Conservation (phyloP, 352 stramenopile species). For the Pythium brachiatum region DNA sequence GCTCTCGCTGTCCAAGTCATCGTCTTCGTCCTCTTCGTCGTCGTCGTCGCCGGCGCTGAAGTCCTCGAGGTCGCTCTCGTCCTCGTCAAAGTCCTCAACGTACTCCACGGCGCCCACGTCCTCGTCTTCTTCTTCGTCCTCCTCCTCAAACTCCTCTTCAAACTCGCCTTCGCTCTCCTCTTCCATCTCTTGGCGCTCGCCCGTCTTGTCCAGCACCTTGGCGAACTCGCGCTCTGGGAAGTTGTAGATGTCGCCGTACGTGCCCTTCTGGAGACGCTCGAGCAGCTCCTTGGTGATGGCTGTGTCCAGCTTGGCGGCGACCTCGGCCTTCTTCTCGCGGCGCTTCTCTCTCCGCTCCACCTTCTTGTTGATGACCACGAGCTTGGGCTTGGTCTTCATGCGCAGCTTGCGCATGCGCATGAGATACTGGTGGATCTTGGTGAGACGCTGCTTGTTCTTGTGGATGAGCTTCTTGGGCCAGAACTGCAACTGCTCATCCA, state of each 20-base stretch:
- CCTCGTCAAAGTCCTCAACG: conserved; percentile 89
- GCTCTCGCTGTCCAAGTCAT: conserved; percentile 32
- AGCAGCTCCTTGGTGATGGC: conserved; percentile 98
- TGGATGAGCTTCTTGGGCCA: conserved; percentile 98
- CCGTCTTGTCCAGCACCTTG: conserved; percentile 78
- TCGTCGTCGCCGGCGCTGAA: conserved; percentile 67
- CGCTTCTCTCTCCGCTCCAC: conserved; percentile 94
- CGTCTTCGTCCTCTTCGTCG: conserved; percentile 49
- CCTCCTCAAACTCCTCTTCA: conserved; percentile 54
- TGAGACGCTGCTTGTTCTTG: conserved; percentile 98
- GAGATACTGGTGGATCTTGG: conserved; percentile 99
- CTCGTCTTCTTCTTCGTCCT: conserved; percentile 60
- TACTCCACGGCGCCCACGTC: conserved; percentile 72
- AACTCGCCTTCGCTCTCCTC: conserved; percentile 88
- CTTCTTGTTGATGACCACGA: conserved; percentile 95
- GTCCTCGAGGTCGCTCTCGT: conserved; percentile 91
- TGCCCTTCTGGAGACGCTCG: conserved; percentile 95
- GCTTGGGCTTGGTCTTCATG: conserved; percentile 93
- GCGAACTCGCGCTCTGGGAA: conserved; percentile 94
- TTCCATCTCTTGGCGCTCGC: conserved; percentile 89
- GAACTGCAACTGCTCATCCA: conserved; percentile 97
- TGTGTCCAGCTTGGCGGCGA: conserved; percentile 93
- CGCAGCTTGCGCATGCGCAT: conserved; percentile 98
- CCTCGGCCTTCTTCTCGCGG: conserved; percentile 96
- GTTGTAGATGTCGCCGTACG: conserved; percentile 99